A percentile compares a stretch with the other conserved stretches of the same genome.
Conservation (phyloP, 208 protist species). For the Crithidia fasciculata region DNA sequence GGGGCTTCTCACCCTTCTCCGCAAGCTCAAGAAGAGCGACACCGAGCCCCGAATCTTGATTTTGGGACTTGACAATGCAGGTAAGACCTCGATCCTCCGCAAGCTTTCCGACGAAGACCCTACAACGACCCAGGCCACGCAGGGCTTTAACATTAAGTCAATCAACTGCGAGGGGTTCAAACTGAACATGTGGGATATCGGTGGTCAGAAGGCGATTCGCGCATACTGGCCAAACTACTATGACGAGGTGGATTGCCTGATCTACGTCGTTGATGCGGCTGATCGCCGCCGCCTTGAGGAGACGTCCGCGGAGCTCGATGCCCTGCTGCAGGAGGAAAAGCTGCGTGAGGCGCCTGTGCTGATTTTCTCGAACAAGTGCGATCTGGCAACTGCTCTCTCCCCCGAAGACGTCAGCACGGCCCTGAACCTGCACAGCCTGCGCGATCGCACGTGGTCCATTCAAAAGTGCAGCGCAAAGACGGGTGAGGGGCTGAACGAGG, state of each 20-base stretch:
- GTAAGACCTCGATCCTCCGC: slow-evolving; percentile 98
- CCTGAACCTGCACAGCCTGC: slow-evolving; percentile 86
- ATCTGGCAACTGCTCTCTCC: slow-evolving; percentile 91
- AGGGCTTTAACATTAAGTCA: slow-evolving; percentile 99
- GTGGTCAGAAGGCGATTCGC: slow-evolving; percentile 97
- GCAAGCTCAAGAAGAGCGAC: slow-evolving; percentile 94
- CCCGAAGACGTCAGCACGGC: slow-evolving; percentile 86
- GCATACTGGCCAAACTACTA: slow-evolving; percentile 99
- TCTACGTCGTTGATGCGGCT: slow-evolving; percentile 97
- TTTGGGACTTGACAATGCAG: slow-evolving; percentile 98
- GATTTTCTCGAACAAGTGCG: slow-evolving; percentile 98
- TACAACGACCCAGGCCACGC: slow-evolving; percentile 95
- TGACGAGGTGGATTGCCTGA: slow-evolving; percentile 95
- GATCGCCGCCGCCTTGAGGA: slow-evolving; percentile 95
- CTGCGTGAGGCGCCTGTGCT: slow-evolving; percentile 94
- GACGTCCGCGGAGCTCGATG: slow-evolving; percentile 92
- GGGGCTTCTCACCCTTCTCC: slow-evolving; percentile 95
- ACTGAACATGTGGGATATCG: slow-evolving; percentile 99
- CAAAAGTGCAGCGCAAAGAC: slow-evolving; percentile 93
- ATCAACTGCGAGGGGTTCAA: slow-evolving; percentile 96
- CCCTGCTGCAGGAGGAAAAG: slow-evolving; percentile 95
- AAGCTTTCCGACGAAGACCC: slow-evolving; percentile 96
- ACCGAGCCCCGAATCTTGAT: slow-evolving; percentile 96
- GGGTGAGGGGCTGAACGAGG: slow-evolving; percentile 88
- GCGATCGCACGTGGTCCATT: slow-evolving; percentile 91